Evolutionary conservation across 345 rosid species (phyloP), one percentile per base, ranked within the genome.

Genomic region (Salix udensis): DNA sequence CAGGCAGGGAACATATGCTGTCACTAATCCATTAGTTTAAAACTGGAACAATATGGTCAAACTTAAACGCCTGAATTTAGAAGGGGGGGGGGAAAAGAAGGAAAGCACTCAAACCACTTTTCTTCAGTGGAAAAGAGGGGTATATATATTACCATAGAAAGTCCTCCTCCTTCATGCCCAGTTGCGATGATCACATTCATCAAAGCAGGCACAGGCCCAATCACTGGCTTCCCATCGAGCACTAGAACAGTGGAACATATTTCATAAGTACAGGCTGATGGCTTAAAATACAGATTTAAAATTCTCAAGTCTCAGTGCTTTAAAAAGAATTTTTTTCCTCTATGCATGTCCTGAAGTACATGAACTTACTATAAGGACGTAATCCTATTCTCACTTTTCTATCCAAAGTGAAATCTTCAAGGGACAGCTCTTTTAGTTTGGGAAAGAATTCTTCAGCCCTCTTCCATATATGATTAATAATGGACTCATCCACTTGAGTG

Each of bases 101-200:
- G 34, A 44, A 46, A 75, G 12, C 18, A 71, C 48, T 24, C 2
- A 46, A 46, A 10, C 10, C 18, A 36, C 12, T n/a, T 62, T 42
- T 39, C 46, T 68, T 46, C 37, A 62, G 30, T 19, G 52, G 65
- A 34, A 67, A 50, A 48, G 58, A 31, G 19, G 74, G 26, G 37
- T 19, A 44, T 11, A 72, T 71, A 40, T 77, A 79, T 81, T 91
- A 95, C 98, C 97, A 90, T 75, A 70, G 94, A 84, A 77, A 95
- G 96, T 69, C 97, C 98, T 62, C 88, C 89, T 71, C 97, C 98
- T 88, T 95, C 97, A 82, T 95, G 98, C 18, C 98, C 98, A 68
- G 98, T 87, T 74, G 97, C 94, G 73, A 95, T 84, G 80, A 85
- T 87, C 46, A 90, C 75, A 75, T 93, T 90, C 65, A 90, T 78